Conservation (phyloP, 148 eudicot genomes). For the Cornus kousa region DNA sequence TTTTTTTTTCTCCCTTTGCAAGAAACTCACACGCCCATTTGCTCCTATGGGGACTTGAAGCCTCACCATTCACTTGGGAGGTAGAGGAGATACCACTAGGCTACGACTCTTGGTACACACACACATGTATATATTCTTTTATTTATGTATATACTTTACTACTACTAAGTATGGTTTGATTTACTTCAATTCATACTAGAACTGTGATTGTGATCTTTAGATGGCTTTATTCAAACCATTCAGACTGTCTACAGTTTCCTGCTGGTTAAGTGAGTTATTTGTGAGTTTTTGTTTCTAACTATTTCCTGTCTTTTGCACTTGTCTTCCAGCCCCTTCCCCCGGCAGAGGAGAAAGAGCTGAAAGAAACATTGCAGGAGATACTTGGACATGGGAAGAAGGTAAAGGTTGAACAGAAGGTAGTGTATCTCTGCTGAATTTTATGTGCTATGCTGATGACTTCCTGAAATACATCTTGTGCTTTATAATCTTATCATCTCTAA, state of each 20-base stretch:
- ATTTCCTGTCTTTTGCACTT: neutral
- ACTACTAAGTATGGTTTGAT: neutral
- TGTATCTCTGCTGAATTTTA: neutral
- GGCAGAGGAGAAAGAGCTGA: constrained; percentile 86
- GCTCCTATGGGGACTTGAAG: no score
- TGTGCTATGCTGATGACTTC: neutral
- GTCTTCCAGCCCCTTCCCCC: constrained; percentile 67
- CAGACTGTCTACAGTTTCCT: neutral
- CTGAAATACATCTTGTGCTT: neutral
- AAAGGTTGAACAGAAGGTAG: constrained; percentile 78
- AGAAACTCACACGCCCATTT: no score
- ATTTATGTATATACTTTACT: no score
- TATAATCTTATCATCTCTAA: neutral
- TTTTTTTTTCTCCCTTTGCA: no score
- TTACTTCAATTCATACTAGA: neutral
- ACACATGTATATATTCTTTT: no score
- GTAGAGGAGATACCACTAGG: no score
- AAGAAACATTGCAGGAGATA: constrained; percentile 78
- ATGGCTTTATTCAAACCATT: no score
- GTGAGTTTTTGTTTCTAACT: neutral
- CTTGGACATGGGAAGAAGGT: constrained; percentile 81
- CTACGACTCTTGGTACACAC: no score
- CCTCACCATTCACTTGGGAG: no score
- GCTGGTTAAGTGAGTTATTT: neutral
- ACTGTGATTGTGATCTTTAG: no score